Conservation (phyloP, 306 rosid genomes). For the Cyamopsis tetragonoloba region DNA sequence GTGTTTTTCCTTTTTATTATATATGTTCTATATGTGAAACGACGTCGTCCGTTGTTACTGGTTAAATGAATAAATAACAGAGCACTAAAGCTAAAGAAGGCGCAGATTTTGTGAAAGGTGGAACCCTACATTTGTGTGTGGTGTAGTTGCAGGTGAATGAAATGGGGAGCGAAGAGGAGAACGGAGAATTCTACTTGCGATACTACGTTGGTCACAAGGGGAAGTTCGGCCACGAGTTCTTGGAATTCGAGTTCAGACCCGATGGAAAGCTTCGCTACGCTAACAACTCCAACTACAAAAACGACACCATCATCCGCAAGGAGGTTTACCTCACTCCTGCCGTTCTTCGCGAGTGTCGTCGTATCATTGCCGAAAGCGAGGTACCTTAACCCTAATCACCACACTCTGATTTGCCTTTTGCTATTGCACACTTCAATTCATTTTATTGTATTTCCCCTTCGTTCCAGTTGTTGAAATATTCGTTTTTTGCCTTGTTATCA, state of each 20-base stretch:
- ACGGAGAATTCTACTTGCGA: slow-evolving; percentile 70
- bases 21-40: too few relatives aligned
- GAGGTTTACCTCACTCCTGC: slow-evolving; percentile 93
- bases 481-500: too few relatives aligned
- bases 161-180: slow-evolving; percentile 64
- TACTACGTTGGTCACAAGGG: slow-evolving; percentile 96
- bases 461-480: too few relatives aligned
- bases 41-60: too few relatives aligned
- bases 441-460: too few relatives aligned
- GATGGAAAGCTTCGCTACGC: slow-evolving; percentile 97
- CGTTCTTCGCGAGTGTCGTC: slow-evolving; percentile 87
- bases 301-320: slow-evolving; percentile 97
- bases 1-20: too few relatives aligned
- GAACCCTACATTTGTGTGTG: too few relatives aligned
- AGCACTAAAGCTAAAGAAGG: too few relatives aligned
- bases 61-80: too few relatives aligned
- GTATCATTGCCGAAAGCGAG: slow-evolving; percentile 87
- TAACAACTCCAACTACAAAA: slow-evolving; percentile 97
- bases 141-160: neutral
- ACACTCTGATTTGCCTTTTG: too few relatives aligned
- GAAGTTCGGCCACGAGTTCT: slow-evolving; percentile 86
- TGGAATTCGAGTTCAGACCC: slow-evolving; percentile 91
- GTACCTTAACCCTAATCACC: slow-evolving; percentile 23
- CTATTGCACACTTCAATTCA: too few relatives aligned
- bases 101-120: too few relatives aligned